phyloP scores from a whole-genome alignment of 1,284 basidiomycete genomes.

The Polyporus tsugae region DNA sequence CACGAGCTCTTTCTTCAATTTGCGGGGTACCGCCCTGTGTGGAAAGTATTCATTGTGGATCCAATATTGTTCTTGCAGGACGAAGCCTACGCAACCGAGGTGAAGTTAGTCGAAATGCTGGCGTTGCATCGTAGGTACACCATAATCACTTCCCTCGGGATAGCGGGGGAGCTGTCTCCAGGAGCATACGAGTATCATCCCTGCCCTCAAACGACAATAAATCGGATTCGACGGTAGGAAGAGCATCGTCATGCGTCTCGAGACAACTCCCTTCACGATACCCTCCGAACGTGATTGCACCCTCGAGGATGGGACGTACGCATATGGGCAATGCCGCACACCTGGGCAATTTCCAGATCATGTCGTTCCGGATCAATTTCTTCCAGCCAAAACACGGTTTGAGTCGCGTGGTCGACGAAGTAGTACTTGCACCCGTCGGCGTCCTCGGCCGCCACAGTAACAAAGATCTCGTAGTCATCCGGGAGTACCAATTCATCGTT shows the following conservation, averaged over 20 bases:
- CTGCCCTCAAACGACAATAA: neutral
- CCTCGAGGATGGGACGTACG: constrained; percentile 30
- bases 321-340: constrained; percentile 34
- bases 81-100: constrained; percentile 26
- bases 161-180: neutral
- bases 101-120: neutral
- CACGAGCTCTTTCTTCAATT: constrained; percentile 27
- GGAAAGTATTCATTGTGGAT: constrained; percentile 42
- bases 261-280: neutral
- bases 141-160: neutral
- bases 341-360: constrained; percentile 32
- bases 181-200: neutral
- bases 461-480: constrained; percentile 34
- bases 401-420: constrained; percentile 37
- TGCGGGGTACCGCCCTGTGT: constrained; percentile 27
- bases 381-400: constrained; percentile 39
- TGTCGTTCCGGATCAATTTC: constrained; percentile 27
- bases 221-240: neutral
- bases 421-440: constrained; percentile 39
- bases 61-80: constrained; percentile 43
- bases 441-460: constrained; percentile 28
- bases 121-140: neutral
- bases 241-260: neutral
- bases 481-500: constrained; percentile 21
- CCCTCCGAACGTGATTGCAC: neutral